Base-by-base conservation (phyloP, 164 flowering plant species). In the Platanus orientalis region DNA sequence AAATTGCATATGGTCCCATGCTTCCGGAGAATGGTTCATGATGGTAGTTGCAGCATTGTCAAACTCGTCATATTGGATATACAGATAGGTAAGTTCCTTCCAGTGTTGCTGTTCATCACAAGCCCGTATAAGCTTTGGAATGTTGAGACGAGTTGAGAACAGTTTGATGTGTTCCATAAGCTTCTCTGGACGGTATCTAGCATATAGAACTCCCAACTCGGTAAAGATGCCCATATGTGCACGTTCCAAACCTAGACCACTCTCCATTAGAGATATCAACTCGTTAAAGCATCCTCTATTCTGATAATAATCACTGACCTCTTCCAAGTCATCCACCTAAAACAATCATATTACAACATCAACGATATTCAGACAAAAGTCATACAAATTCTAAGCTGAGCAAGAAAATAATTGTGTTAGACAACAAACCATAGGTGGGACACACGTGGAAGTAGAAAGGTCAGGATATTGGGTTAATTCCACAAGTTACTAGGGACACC, bases 291-390 rank as follows among this genome's bases (percentile, higher is more conserved):
- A 92, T 54, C 97, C 97, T 73, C 97, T 81, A 76, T 92, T 92
- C 77, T 92, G 97, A 63, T 95, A 95, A 66, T 85, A 95, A 56
- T 87, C 92, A 68, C 97, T 95, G 54, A 95, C 99, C 60, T 95
- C 99, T 69, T 92, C 99, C 84, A 95, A 77, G 57, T 95, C 99
- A 83, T 95, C 97, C 63, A 92, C 99, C 99, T 95, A 64, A 19
- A 72, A 69, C 40, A n/a, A 65, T 3, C n/a, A 60, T n/a, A 64
- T 58, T n/a, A 52, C 30, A 45, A 40, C 21, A 7, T 32, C 4
- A 56, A 29, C 5, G 9, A n/a, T 57, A 23, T 68, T 44, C 32
- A 40, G 28, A 23, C 26, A 9, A 9, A 23, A 53, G 0, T 24
- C 26, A 24, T 9, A n/a, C 39, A 44, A 5, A n/a, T 42, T 17